Percentiles rank a stretch among this genome's conserved stretches.
Conservation (phyloP, 2,329 filamentous ascomycete genomes). For the Fusarium proliferatum region DNA sequence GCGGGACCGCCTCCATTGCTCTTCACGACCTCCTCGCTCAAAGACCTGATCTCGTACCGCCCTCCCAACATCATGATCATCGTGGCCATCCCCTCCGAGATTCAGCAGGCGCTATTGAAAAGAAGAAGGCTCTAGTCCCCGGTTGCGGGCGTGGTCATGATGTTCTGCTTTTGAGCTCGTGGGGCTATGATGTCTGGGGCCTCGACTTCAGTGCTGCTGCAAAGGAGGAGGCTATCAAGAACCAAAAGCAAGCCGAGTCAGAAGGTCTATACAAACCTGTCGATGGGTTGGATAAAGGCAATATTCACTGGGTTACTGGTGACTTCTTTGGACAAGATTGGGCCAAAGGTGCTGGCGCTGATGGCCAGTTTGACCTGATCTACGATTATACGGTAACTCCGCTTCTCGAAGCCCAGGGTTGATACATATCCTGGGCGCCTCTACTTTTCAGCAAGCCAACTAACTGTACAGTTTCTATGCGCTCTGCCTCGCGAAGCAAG, state of each 20-base stretch:
- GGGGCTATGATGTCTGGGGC: constrained; percentile 82
- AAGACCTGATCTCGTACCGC: constrained; percentile 57
- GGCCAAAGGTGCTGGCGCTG: constrained; percentile 55
- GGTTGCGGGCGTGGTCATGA: constrained; percentile 88
- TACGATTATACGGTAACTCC: constrained; percentile 70
- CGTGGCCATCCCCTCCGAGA: constrained; percentile 45
- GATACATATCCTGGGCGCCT: neutral
- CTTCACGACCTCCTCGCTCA: constrained; percentile 64
- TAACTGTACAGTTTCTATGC: constrained; percentile 66
- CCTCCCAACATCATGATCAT: constrained; percentile 48
- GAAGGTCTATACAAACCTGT: constrained; percentile 56
- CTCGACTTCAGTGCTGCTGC: constrained; percentile 71
- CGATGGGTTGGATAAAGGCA: constrained; percentile 58
- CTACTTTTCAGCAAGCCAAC: constrained; percentile 16
- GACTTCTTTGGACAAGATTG: constrained; percentile 76
- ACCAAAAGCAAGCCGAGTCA: constrained; percentile 53
- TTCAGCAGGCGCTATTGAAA: constrained; percentile 38
- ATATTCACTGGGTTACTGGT: constrained; percentile 65
- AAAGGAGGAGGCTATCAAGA: constrained; percentile 58
- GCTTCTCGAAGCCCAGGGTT: neutral
- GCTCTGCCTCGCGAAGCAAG: constrained; percentile 67
- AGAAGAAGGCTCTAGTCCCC: constrained; percentile 72
- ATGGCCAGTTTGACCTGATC: constrained; percentile 71
- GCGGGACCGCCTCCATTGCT: constrained; percentile 63
- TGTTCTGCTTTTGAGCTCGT: constrained; percentile 76